These are phyloP conservation scores for Glarea lozoyensis DNA, from an alignment of 495 filamentous ascomycete species.

Conservation along the genomic window DNA sequence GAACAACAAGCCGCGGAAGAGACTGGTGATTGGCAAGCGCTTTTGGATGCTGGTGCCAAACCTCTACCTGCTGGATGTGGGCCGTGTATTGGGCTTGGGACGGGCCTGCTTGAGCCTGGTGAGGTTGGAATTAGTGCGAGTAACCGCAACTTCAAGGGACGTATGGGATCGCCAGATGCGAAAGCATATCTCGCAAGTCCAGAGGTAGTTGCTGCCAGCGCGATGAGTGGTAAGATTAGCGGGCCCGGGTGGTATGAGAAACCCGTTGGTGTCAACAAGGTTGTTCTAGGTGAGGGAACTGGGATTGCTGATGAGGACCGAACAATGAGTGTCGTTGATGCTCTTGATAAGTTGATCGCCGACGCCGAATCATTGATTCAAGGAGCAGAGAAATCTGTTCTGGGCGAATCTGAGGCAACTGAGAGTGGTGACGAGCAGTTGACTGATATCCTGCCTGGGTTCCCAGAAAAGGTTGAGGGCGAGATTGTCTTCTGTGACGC, in stretches of 20 bases:
- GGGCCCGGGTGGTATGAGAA: constrained; percentile 75
- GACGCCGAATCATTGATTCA: constrained; percentile 57
- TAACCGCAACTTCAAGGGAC: constrained; percentile 90
- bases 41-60: constrained; percentile 72
- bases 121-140: constrained; percentile 84
- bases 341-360: constrained; percentile 57
- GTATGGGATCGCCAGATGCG: constrained; percentile 78
- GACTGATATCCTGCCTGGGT: constrained; percentile 60
- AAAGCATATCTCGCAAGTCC: constrained; percentile 86
- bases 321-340: constrained; percentile 53
- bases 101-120: constrained; percentile 72
- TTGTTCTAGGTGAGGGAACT: constrained; percentile 62
- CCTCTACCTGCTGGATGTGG: constrained; percentile 74
- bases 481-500: constrained; percentile 64
- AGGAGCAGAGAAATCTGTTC: constrained; percentile 31
- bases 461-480: constrained; percentile 54
- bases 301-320: constrained; percentile 52
- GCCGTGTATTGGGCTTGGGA: constrained; percentile 84
- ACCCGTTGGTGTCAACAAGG: constrained; percentile 56
- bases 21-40: constrained; percentile 76
- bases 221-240: constrained; percentile 64
- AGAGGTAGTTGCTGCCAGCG: constrained; percentile 86
- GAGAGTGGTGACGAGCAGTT: constrained; percentile 23
- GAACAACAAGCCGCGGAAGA: constrained; percentile 78
- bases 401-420: constrained; percentile 21